These are phyloP conservation scores for Hirsutella minnesotensis DNA, from an alignment of 2,329 filamentous ascomycete species.

Conservation along the genomic window DNA sequence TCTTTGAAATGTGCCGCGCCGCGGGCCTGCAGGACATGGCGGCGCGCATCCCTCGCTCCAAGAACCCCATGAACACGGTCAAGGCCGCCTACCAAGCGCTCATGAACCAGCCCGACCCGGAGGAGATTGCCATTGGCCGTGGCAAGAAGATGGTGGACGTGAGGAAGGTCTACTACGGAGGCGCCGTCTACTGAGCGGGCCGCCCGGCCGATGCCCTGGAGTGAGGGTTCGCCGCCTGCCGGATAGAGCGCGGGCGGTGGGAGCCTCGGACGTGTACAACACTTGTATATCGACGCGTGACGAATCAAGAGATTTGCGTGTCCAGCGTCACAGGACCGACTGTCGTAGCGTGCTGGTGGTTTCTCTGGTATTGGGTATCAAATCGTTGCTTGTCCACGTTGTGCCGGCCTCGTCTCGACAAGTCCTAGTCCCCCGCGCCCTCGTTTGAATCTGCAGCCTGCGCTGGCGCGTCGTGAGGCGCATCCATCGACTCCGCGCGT, in stretches of 20 bases:
- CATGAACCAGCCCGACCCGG: constrained; percentile 71
- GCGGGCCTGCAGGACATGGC: constrained; percentile 81
- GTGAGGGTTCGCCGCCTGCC: no score
- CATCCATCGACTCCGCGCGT: no score
- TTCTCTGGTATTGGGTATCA: no score
- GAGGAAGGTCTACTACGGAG: constrained; percentile 92
- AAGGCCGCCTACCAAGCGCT: constrained; percentile 83
- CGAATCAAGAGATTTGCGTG: no score
- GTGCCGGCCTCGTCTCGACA: no score
- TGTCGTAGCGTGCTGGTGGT: no score
- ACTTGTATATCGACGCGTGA: background rate
- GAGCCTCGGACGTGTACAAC: background rate
- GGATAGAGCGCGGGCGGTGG: no score
- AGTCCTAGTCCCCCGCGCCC: no score
- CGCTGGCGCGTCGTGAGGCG: background rate
- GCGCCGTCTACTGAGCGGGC: constrained; percentile 45
- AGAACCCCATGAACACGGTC: constrained; percentile 96
- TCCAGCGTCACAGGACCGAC: no score
- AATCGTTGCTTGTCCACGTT: no score
- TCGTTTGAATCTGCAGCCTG: no score
- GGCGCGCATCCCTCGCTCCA: constrained; percentile 68
- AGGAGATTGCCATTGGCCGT: constrained; percentile 77
- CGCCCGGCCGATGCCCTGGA: background rate
- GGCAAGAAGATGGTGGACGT: constrained; percentile 96
- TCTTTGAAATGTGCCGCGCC: constrained; percentile 87